A percentile compares a stretch with the other conserved stretches of the same genome.
phyloP scores from a whole-genome alignment of 768 basidiomycete genomes.

The Amanita muscaria region DNA sequence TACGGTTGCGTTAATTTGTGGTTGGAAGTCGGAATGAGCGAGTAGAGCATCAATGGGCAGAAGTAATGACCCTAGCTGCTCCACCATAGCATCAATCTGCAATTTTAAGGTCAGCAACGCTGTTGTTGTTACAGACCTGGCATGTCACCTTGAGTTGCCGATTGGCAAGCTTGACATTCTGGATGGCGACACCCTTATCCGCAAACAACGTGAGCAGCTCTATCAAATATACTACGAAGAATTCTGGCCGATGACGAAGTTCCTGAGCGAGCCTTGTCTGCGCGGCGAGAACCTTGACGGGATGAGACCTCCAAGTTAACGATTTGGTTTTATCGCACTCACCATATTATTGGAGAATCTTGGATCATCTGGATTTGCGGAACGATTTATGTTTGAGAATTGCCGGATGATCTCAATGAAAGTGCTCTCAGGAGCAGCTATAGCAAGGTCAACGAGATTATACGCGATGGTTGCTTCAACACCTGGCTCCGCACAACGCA shows the following conservation, averaged over 20 bases:
- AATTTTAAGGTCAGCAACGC: background rate
- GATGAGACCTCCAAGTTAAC: conserved; percentile 56
- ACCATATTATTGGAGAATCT: conserved; percentile 88
- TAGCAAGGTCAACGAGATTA: conserved; percentile 84
- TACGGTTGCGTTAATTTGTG: conserved; percentile 43
- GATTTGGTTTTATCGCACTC: background rate
- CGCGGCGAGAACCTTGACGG: conserved; percentile 79
- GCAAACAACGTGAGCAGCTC: conserved; percentile 81
- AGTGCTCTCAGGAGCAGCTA: conserved; percentile 64
- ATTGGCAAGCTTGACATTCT: conserved; percentile 64
- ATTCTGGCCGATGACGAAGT: conserved; percentile 60
- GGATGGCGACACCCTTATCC: conserved; percentile 87
- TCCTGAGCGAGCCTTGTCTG: conserved; percentile 86
- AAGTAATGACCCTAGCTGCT: conserved; percentile 79
- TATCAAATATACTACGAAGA: conserved; percentile 72
- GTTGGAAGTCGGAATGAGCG: conserved; percentile 57
- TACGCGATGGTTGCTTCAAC: conserved; percentile 89
- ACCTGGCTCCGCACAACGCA: conserved; percentile 76
- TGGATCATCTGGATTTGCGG: conserved; percentile 83
- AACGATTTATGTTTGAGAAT: conserved; percentile 78
- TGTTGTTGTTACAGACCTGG: conserved; percentile 4
- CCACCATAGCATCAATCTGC: conserved; percentile 78
- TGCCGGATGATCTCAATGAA: conserved; percentile 79
- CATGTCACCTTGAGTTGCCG: conserved; percentile 53
- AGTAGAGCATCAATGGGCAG: conserved; percentile 89